Percentiles rank a stretch among this genome's conserved stretches.
Evolutionary conservation across 164 flowering plant genomes (phyloP).

Genomic region (Aristolochia californica): DNA sequence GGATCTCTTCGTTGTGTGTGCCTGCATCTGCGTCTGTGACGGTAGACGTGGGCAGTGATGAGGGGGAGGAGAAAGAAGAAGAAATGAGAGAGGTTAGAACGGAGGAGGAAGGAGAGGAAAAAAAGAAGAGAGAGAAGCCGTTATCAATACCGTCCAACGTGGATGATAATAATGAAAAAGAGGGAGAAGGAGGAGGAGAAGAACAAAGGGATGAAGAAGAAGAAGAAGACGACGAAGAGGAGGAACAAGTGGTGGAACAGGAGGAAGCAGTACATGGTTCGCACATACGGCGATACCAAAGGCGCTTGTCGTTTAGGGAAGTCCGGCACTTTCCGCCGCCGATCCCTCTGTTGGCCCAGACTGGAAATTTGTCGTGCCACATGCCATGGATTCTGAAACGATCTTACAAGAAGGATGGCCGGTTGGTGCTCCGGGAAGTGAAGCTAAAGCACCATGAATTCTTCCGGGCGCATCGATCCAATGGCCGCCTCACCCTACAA

Average conservation of each 20-base stretch:
- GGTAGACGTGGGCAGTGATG: not conserved
- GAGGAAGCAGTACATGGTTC: not conserved
- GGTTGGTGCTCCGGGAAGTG: constrained; percentile 24
- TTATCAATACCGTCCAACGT: not conserved
- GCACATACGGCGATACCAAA: not conserved
- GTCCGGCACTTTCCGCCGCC: constrained; percentile 34
- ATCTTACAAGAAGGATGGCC: constrained; percentile 18
- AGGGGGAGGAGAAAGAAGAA: not conserved
- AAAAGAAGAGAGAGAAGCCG: not conserved
- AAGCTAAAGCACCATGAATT: constrained; percentile 26
- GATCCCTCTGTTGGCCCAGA: constrained; percentile 24
- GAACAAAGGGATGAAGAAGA: not conserved
- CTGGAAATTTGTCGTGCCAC: constrained; percentile 19
- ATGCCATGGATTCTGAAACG: constrained; percentile 35
- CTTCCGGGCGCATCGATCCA: constrained; percentile 23
- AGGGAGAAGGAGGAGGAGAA: not conserved
- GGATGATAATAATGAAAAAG: not conserved
- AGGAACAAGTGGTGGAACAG: not conserved
- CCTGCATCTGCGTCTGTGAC: not conserved
- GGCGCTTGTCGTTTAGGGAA: constrained; percentile 1
- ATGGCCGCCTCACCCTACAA: constrained; percentile 27
- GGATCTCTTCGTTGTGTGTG: not conserved
- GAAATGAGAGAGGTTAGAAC: not conserved
- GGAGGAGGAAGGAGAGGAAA: too few species aligned
- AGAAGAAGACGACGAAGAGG: constrained; percentile 1